Conservation (phyloP, 192 early-diverging fungal species). For the Mortierella hygrophila region DNA sequence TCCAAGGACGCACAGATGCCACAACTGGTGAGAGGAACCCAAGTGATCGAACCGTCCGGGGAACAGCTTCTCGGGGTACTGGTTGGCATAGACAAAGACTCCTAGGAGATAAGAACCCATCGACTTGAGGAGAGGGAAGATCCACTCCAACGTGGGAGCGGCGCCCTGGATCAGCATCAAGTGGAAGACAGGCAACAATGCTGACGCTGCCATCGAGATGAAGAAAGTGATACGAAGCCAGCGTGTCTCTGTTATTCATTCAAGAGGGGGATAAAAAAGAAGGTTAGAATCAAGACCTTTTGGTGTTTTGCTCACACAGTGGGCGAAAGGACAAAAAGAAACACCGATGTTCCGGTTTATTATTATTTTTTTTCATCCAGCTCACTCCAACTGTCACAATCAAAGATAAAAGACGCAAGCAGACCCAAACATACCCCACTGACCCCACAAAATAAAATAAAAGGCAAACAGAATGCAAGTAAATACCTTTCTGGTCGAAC, state of each 20-base stretch:
- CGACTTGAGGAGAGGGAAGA: conserved; percentile 60
- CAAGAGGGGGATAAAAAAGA: not conserved
- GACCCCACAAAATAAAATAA: not conserved
- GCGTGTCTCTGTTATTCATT: conserved; percentile 32
- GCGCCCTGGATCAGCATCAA: conserved; percentile 58
- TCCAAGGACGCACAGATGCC: conserved; percentile 70
- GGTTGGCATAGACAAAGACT: conserved; percentile 69
- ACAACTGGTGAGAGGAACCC: conserved; percentile 69
- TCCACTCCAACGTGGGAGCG: conserved; percentile 54
- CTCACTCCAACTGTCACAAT: not conserved
- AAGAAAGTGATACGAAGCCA: conserved; percentile 68
- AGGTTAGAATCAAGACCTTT: not conserved
- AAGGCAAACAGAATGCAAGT: not conserved
- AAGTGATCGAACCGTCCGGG: conserved; percentile 69
- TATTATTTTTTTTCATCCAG: not conserved
- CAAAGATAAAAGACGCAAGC: not conserved
- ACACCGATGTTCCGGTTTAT: not conserved
- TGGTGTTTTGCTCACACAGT: too few species aligned
- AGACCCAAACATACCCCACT: not conserved
- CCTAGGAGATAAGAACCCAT: conserved; percentile 64
- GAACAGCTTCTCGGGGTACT: conserved; percentile 68
- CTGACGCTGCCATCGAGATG: conserved; percentile 62
- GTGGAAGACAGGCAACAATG: conserved; percentile 64
- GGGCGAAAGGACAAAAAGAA: not conserved
- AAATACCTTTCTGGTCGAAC: conserved; percentile 62